Base-by-base conservation (phyloP, 163 green algal genomes). In the Scenedesmus sp. region DNA sequence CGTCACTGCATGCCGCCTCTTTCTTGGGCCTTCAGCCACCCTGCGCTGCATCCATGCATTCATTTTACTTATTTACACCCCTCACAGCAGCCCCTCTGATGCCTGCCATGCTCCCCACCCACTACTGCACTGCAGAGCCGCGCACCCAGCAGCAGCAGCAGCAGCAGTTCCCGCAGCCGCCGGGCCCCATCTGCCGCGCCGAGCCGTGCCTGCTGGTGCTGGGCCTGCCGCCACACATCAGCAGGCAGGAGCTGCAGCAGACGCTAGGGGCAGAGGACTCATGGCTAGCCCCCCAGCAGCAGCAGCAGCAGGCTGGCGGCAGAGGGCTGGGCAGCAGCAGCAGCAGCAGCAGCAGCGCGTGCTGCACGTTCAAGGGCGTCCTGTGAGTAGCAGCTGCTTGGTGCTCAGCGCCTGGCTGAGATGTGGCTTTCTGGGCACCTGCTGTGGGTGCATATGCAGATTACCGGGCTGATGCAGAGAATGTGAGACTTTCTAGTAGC, bases 141-240 rank as follows among this genome's bases (percentile, higher is more conserved):
- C 82, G 83, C n/a, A 2, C 23, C 57, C 66, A 26, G 16, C 70
- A 79, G 70, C 70, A 79, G 23, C 70, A 79, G 64, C 70, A 79
- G 70, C 70, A 79, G 34, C 46, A 66, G 59, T 79, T 89, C 1
- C 76, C 76, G 23, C 57, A 60, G 23, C 74, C 56, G 26, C 76
- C 87, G 5, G 87, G 87, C 10, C 74, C 87, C 57, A 86, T 91
- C 87, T 91, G 87, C 57, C 87, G 87, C 4, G 74, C 62, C 9
- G 74, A 91, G 59, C 5, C 87, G 15, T 91, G 87, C 59, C 26
- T 91, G 57, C 87, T 91, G 56, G 76, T 60, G 59, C 55, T 66
- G 15, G 59, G 82, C 23, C 57, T 91, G 87, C 87, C 87, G 15
- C 26, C 12, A 0, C 13, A 79, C 26, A 20, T 86, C 13, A 91